Conservation (phyloP, 2,329 filamentous ascomycete species). For the Bisporella sp. region DNA sequence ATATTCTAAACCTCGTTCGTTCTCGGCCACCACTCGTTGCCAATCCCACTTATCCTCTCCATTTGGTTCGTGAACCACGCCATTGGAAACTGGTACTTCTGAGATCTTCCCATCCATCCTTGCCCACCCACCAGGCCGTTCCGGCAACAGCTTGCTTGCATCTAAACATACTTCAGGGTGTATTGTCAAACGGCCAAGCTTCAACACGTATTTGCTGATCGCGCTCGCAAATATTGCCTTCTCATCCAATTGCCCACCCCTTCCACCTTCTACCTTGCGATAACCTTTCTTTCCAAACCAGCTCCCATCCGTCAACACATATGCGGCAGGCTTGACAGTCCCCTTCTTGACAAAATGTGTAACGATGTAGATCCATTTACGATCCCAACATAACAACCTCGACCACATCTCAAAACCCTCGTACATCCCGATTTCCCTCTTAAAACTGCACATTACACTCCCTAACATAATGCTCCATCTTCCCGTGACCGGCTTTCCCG, state of each 20-base stretch:
- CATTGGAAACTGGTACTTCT: background rate
- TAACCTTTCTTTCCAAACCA: conserved; percentile 32
- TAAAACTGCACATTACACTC: conserved; percentile 67
- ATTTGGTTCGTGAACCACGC: conserved; percentile 2
- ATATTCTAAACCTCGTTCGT: conserved; percentile 47
- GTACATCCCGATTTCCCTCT: conserved; percentile 64
- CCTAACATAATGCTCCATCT: conserved; percentile 60
- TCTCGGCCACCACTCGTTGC: conserved; percentile 47
- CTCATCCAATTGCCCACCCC: conserved; percentile 40
- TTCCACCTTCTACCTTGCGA: conserved; percentile 32
- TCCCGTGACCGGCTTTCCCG: conserved; percentile 43
- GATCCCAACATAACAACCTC: conserved; percentile 66
- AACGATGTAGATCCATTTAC: conserved; percentile 74
- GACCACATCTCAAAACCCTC: conserved; percentile 68
- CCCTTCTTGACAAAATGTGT: conserved; percentile 65
- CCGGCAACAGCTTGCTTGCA: conserved; percentile 67
- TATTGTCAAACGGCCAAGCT: conserved; percentile 75
- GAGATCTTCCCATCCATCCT: conserved; percentile 23
- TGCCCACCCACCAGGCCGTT: conserved; percentile 60
- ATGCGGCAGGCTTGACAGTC: conserved; percentile 46
- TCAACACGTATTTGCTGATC: conserved; percentile 76
- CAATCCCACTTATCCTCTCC: conserved; percentile 43
- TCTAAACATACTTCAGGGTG: conserved; percentile 71
- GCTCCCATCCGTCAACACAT: conserved; percentile 30
- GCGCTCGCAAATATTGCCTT: conserved; percentile 65